A percentile compares a stretch with the other conserved stretches of the same genome.
Evolutionary conservation across 371 early-diverging fungal species (phyloP).

Genomic region (Rhizopus arrhizus): DNA sequence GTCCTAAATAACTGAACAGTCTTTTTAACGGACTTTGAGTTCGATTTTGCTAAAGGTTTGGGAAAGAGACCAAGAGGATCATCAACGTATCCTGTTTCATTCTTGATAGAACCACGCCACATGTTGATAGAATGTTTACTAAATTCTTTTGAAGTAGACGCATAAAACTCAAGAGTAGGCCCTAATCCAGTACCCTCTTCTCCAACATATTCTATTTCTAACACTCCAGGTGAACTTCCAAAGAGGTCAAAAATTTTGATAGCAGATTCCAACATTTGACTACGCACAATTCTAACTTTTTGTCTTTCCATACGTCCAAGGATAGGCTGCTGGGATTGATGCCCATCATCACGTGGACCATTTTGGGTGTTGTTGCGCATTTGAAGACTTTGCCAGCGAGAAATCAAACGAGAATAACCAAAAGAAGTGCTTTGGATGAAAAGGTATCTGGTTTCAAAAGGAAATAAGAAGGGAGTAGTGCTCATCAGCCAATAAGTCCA

Average conservation of each 20-base stretch:
- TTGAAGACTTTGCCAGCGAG: conserved; percentile 59
- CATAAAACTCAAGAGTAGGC: conserved; percentile 92
- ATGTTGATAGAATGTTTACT: conserved; percentile 59
- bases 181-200: conserved; percentile 96
- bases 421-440: conserved; percentile 85
- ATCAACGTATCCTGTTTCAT: conserved; percentile 53
- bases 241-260: conserved; percentile 80
- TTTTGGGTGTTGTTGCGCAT: conserved; percentile 43
- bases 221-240: conserved; percentile 64
- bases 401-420: conserved; percentile 81
- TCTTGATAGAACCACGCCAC: conserved; percentile 52
- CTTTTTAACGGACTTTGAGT: conserved; percentile 40
- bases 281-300: conserved; percentile 83
- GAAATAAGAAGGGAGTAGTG: conserved; percentile 79
- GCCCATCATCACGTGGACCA: conserved; percentile 30
- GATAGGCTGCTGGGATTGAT: conserved; percentile 43
- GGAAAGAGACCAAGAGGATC: conserved; percentile 76
- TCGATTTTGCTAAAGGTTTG: conserved; percentile 45
- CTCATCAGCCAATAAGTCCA: conserved; percentile 75
- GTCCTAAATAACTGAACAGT: conserved; percentile 62
- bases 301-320: conserved; percentile 77
- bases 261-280: conserved; percentile 78
- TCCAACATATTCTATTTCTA: conserved; percentile 91
- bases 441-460: conserved; percentile 79
- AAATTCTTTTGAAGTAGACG: conserved; percentile 76